phyloP scores from a whole-genome alignment of 352 stramenopile genomes.

The Pythium utonaiense region DNA sequence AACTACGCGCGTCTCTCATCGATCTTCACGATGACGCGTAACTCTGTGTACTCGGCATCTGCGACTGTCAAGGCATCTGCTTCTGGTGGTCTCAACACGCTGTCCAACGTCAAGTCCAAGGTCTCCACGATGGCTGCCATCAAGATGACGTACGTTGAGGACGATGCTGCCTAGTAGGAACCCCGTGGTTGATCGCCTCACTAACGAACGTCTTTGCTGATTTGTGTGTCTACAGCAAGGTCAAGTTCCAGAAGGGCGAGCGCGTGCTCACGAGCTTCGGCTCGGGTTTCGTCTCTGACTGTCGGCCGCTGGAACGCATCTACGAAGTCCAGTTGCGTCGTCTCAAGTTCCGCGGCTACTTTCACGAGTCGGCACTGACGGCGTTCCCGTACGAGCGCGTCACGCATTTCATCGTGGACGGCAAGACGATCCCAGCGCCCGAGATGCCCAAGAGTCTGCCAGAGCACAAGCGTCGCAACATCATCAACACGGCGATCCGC shows the following conservation, averaged over 20 bases:
- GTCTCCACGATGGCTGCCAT: conserved; percentile 69
- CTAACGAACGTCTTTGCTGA: no score
- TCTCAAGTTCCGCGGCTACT: conserved; percentile 64
- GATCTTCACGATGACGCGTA: conserved; percentile 67
- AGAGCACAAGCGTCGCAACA: conserved; percentile 62
- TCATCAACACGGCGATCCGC: conserved; percentile 70
- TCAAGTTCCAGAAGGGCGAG: conserved; percentile 72
- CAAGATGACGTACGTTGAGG: conserved; percentile 59
- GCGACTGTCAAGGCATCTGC: conserved; percentile 65
- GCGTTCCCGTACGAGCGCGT: conserved; percentile 83
- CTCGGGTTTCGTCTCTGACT: conserved; percentile 71
- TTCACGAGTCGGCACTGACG: conserved; percentile 60
- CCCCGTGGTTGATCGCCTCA: no score
- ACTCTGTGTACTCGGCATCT: conserved; percentile 63
- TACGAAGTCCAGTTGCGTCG: conserved; percentile 80
- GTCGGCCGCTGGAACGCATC: conserved; percentile 56
- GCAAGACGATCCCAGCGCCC: conserved; percentile 56
- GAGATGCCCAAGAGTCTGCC: conserved; percentile 64
- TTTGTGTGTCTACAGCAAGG: conserved; percentile 32
- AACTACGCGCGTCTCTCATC: conserved; percentile 60
- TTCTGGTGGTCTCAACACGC: conserved; percentile 42
- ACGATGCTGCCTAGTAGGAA: no score
- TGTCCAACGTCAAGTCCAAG: conserved; percentile 64
- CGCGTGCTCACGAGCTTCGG: conserved; percentile 74
- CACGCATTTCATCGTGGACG: conserved; percentile 83